Base-by-base conservation (phyloP, 1,139 yeast species). In the Zygoascus hellenicus region DNA sequence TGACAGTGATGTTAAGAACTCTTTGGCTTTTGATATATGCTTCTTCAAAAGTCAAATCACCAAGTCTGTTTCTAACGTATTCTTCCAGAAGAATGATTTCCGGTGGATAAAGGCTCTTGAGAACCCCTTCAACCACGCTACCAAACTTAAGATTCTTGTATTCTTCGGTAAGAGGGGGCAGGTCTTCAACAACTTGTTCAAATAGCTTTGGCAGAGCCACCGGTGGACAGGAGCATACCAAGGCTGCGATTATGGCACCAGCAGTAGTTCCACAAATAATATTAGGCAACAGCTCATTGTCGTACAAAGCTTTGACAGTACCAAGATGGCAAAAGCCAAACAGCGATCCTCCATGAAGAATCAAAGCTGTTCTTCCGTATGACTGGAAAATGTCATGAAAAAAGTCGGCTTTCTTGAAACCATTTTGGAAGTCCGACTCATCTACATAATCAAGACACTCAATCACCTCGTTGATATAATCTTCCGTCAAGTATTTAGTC, bases 261-360 rank as follows among this genome's bases (percentile, higher is more conserved):
- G 88, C 88, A 0, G 96, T 94, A 51, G 92, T 84, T 0, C 97
- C 97, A n/a, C 94, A 86, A 34, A 92, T 78, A 3, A 92, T 85
- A 43, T 84, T 68, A 0, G 98, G 98, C 45, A 90, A 69, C 34
- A 90, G 67, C 0, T 88, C 83, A 52, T 83, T 81, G 54, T 77
- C 75, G 53, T 83, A 78, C 16, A 92, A 68, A 0, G 94, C 92
- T 54, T 84, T 84, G 6, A 90, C 86, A 1, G 90, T 96, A 1
- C 98, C 98, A 43, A 92, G 65, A 63, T 92, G 98, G 60, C 96
- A 89, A 52, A 92, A 70, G 0, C 97, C 97, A 68, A 90, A 92
- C 26, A 92, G 68, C 0, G 97, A 85, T 0, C 97, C 97, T 28
- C 98, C 97, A 65, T 92, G 97, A 29, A 92, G 70, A 32, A 92